A percentile compares a stretch with the other conserved stretches of the same genome.
These are phyloP conservation scores for Leishmania lainsoni DNA, from an alignment of 208 protist species.

Conservation along the genomic window DNA sequence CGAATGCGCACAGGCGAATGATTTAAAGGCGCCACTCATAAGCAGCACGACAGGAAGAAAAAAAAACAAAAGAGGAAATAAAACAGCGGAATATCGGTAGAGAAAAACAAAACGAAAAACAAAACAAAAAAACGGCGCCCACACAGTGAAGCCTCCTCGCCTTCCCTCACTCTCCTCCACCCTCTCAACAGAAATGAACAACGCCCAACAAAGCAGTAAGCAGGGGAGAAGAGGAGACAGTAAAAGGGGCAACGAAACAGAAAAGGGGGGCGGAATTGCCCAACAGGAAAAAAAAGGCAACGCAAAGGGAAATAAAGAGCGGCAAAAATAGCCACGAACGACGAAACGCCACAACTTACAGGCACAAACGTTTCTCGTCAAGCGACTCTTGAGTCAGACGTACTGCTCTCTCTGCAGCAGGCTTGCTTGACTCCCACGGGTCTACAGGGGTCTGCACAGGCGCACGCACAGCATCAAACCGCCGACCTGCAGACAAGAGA, in stretches of 20 bases:
- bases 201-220: background rate
- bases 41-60: background rate
- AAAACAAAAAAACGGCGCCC: background rate
- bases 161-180: too few relatives aligned
- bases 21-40: background rate
- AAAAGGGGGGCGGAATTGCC: background rate
- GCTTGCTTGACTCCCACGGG: background rate
- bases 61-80: background rate
- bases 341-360: background rate
- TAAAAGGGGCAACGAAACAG: background rate
- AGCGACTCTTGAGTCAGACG: background rate
- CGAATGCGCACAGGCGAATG: background rate
- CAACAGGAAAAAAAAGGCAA: background rate
- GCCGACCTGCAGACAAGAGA: background rate
- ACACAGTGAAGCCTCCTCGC: too few relatives aligned
- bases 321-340: too few relatives aligned
- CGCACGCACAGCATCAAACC: background rate
- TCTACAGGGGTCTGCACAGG: background rate
- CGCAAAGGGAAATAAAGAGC: too few relatives aligned
- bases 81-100: constrained; percentile 6
- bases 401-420: background rate
- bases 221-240: background rate
- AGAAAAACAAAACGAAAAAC: constrained; percentile 9
- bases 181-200: constrained; percentile 11
- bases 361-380: background rate